Evolutionary conservation across 1,284 basidiomycete genomes (phyloP), one percentile per base, ranked within the genome.

Genomic region (Cryptococcus sp.): DNA sequence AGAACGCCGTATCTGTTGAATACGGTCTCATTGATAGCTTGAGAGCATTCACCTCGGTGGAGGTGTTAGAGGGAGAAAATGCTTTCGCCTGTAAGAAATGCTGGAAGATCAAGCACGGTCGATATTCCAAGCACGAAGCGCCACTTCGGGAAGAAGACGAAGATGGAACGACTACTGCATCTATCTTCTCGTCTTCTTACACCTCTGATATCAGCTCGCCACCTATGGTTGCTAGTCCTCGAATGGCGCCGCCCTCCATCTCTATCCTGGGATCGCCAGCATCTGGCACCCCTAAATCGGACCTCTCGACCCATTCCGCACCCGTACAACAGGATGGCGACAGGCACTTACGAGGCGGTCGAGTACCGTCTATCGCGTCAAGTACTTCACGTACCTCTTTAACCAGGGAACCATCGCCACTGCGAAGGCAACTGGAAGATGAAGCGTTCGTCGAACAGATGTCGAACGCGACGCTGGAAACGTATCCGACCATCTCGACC

Each of bases 51-150:
- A 96, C 92, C 0, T 82, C 87, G 3, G 92, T 95, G 20, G 93
- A 97, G 72, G 85, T 92, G 7, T 79, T 97, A 29, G 91, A 96
- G 64, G 92, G 91, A 0, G 92, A 95, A 65, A 96, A 97, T 69
- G 89, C 87, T 79, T 94, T 96, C 61, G 91, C 92, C 0, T 97
- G 93, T 75, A 84, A 89, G 66, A 84, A 88, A 56, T 97, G 93
- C 79, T 97, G 93, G 93, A 91, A 92, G 79, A 65, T 75, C 65
- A 76, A 77, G 61, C 67, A 66, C 29, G 75, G 76, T 5, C 57
- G 61, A 44, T 76, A 76, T 57, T 23, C 50, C 8, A 45, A 59
- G 11, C 64, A 65, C 17, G 62, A 65, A 46, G 58, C 55, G 29
- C 59, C 66, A 4, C 44, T 73, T 13, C 57, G 64, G 7, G 77